phyloP scores from a whole-genome alignment of 371 early-diverging fungal genomes.

The Haplosporangium sp. region DNA sequence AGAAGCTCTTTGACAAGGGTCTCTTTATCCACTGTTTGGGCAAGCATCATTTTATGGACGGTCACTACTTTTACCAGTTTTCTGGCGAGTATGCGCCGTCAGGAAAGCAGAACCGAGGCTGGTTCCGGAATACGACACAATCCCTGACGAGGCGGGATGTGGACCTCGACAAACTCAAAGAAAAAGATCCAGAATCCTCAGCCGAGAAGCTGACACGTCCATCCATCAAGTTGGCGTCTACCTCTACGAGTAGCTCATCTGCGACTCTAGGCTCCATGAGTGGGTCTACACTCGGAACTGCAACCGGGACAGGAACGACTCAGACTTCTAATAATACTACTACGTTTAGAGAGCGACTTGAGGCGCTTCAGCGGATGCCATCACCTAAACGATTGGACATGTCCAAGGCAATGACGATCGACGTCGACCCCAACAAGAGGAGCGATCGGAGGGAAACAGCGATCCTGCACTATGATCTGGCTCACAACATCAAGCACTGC shows the following conservation, averaged over 20 bases:
- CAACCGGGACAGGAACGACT: background rate
- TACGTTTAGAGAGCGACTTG: constrained; percentile 40
- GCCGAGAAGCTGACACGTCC: constrained; percentile 37
- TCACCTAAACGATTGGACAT: constrained; percentile 57
- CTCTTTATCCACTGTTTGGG: constrained; percentile 83
- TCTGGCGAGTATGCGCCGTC: constrained; percentile 67
- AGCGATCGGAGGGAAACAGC: constrained; percentile 87
- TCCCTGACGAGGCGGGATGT: constrained; percentile 54
- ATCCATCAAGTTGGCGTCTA: constrained; percentile 12
- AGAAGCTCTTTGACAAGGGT: constrained; percentile 78
- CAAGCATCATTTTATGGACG: constrained; percentile 87
- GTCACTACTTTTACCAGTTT: constrained; percentile 91
- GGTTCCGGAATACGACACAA: constrained; percentile 44
- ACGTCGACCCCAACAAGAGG: constrained; percentile 80
- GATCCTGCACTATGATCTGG: constrained; percentile 89
- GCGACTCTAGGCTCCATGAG: constrained; percentile 18
- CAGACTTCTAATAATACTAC: constrained; percentile 8
- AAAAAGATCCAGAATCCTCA: constrained; percentile 20
- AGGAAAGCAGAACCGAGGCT: constrained; percentile 54
- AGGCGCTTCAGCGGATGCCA: constrained; percentile 40
- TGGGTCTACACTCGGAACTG: background rate
- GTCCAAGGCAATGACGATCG: constrained; percentile 75
- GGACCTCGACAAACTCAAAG: constrained; percentile 45
- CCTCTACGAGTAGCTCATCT: constrained; percentile 26
- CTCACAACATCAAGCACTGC: constrained; percentile 87